phyloP scores from a whole-genome alignment of 305 asterid genomes.

The Galium porrigens region DNA sequence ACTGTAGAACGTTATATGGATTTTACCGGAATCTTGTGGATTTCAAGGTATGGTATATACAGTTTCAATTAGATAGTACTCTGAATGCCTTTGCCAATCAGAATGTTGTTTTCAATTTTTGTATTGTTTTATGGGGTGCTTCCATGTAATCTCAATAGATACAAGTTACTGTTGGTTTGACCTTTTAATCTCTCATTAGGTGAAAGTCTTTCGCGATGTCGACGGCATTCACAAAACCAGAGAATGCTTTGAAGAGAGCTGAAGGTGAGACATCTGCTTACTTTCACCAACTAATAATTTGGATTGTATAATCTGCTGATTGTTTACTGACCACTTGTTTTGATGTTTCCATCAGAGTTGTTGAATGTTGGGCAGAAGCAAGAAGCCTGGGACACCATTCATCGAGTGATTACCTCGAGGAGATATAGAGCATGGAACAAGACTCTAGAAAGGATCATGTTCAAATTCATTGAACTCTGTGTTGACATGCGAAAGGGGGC shows the following conservation, averaged over 20 bases:
- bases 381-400: constrained; percentile 28
- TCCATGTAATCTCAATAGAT: not conserved
- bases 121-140: not conserved
- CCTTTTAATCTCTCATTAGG: constrained; percentile 6
- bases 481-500: constrained; percentile 35
- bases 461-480: constrained; percentile 31
- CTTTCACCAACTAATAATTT: not conserved
- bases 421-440: constrained; percentile 35
- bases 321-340: not conserved
- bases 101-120: not conserved
- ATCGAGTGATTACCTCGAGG: constrained; percentile 27
- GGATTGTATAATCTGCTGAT: not conserved
- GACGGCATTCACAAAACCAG: constrained; percentile 22
- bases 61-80: not conserved
- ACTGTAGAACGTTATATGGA: no score
- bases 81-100: not conserved
- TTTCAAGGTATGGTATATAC: not conserved
- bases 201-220: constrained; percentile 18
- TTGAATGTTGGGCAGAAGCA: constrained; percentile 30
- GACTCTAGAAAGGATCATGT: constrained; percentile 27
- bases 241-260: constrained; percentile 31
- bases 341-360: constrained; percentile 19
- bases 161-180: not conserved
- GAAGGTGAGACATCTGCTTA: constrained; percentile 22
- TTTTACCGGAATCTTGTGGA: not conserved